Conservation (phyloP, 345 rosid species). For the Pugionium cornutum region DNA sequence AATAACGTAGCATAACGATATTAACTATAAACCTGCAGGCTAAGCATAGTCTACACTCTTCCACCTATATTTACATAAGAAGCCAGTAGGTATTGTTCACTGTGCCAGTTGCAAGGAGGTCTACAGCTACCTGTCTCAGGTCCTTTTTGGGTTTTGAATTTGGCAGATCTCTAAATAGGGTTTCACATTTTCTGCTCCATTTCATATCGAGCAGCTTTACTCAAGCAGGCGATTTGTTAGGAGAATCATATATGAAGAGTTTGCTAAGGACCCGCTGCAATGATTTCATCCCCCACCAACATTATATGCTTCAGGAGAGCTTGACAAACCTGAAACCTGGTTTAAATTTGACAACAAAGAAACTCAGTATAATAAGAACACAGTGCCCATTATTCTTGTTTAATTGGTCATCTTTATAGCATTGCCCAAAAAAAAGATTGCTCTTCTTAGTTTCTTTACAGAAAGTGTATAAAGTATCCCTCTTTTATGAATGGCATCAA, state of each 20-base stretch:
- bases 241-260: constrained; percentile 16
- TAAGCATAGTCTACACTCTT: background rate
- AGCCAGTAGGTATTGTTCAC: background rate
- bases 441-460: constrained; percentile 1
- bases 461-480: no score
- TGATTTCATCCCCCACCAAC: constrained; percentile 3
- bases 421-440: constrained; percentile 1
- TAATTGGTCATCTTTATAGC: background rate
- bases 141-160: background rate
- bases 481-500: no score
- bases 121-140: constrained; percentile 7
- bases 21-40: no score
- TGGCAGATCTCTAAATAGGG: background rate
- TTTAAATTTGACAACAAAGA: constrained; percentile 1
- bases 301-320: constrained; percentile 12
- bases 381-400: background rate
- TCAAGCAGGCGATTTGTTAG: background rate
- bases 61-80: constrained; percentile 13
- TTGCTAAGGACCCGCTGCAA: background rate
- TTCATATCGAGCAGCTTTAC: background rate
- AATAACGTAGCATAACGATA: no score
- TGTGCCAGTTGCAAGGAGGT: constrained; percentile 2
- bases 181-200: constrained; percentile 1
- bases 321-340: constrained; percentile 15
- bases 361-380: constrained; percentile 6